These are phyloP conservation scores for Rhodamnia argentea DNA, from an alignment of 345 rosid species.

Conservation along the genomic window DNA sequence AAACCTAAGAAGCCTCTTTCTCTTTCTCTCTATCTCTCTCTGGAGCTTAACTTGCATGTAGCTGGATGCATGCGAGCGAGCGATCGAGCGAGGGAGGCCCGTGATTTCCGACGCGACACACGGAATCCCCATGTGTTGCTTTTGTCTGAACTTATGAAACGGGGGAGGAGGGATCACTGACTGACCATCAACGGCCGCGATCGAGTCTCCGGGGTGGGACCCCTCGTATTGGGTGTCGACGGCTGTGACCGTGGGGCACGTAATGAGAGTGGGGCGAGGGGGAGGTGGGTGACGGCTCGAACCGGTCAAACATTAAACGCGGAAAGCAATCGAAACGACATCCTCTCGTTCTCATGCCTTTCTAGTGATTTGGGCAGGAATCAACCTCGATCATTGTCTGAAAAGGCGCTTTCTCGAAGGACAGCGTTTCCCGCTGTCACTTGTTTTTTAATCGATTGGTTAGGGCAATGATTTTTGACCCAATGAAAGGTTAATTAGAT, in stretches of 20 bases:
- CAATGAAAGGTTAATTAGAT: neutral
- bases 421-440: neutral
- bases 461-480: neutral
- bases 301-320: neutral
- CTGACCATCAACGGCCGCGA: neutral
- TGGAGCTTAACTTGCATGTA: neutral
- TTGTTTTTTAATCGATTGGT: neutral
- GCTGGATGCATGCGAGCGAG: neutral
- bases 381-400: neutral
- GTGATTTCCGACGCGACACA: conserved; percentile 38
- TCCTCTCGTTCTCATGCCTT: neutral
- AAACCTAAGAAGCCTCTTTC: neutral
- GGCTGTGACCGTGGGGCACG: neutral
- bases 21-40: neutral
- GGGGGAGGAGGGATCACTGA: neutral
- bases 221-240: neutral
- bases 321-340: neutral
- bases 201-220: neutral
- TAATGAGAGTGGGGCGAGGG: neutral
- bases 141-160: neutral
- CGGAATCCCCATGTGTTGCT: conserved; percentile 24
- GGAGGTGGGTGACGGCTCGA: neutral
- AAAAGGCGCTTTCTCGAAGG: neutral
- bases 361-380: neutral
- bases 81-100: conserved; percentile 3